Conservation (phyloP, 2,329 filamentous ascomycete species). For the Exophiala oligosperma region DNA sequence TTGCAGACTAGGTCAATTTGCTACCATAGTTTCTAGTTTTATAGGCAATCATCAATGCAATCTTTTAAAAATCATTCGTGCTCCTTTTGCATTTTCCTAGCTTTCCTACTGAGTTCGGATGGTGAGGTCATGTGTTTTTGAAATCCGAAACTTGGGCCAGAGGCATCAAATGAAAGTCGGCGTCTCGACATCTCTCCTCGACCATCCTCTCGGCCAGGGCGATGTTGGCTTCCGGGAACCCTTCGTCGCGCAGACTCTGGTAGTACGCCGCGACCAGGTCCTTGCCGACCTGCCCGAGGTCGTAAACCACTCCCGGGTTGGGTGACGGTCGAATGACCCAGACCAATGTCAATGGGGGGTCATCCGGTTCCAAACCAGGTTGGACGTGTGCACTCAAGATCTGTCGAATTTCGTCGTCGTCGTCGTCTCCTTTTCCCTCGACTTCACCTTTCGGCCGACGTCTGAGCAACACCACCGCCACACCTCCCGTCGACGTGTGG, state of each 20-base stretch:
- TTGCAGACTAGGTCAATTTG: neutral
- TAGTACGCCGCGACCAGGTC: constrained; percentile 27
- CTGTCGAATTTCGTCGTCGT: neutral
- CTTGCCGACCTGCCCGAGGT: constrained; percentile 14
- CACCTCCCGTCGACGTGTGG: constrained; percentile 23
- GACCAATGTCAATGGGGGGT: constrained; percentile 25
- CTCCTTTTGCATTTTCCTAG: neutral
- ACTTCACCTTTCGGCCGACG: neutral
- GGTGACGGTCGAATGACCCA: constrained; percentile 26
- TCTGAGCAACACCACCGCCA: constrained; percentile 21
- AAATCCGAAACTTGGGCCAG: constrained; percentile 20
- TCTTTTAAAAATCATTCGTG: neutral
- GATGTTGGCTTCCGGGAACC: constrained; percentile 27
- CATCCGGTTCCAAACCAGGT: constrained; percentile 22
- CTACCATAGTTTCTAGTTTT: neutral
- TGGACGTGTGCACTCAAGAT: constrained; percentile 26
- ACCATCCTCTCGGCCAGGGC: constrained; percentile 24
- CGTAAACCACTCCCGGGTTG: constrained; percentile 7
- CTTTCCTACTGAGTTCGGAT: neutral
- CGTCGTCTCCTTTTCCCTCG: too few relatives aligned
- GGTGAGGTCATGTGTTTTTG: neutral
- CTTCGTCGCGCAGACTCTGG: constrained; percentile 26
- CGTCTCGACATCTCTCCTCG: constrained; percentile 12
- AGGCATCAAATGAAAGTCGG: constrained; percentile 18
- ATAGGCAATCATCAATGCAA: neutral